These are phyloP conservation scores for Microcyclosporella mali DNA, from an alignment of 2,329 filamentous ascomycete species.

Conservation along the genomic window DNA sequence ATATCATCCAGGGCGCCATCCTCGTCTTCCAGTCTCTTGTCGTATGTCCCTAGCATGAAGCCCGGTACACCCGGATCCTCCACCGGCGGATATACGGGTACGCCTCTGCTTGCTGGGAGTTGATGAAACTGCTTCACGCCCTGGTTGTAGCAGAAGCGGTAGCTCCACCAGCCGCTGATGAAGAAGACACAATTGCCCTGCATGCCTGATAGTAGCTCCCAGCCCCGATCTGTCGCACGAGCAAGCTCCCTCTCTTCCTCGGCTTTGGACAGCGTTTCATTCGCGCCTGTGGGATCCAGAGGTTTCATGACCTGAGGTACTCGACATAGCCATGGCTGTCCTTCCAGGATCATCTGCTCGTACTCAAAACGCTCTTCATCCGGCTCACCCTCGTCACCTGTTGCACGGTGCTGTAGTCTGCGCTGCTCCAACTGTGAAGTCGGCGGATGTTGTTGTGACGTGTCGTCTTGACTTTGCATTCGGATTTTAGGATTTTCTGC, in stretches of 20 bases:
- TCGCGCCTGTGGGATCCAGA: constrained; percentile 21
- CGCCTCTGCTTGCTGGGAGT: constrained; percentile 61
- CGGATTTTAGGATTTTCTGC: constrained; percentile 19
- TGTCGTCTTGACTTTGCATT: neutral
- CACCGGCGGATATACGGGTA: constrained; percentile 62
- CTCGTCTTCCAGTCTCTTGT: constrained; percentile 23
- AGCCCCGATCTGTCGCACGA: constrained; percentile 69
- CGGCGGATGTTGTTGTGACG: constrained; percentile 1
- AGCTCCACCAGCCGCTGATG: constrained; percentile 89
- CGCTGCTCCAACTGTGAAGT: constrained; percentile 19
- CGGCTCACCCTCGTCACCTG: constrained; percentile 7
- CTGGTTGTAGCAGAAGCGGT: constrained; percentile 85
- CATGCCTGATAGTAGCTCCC: constrained; percentile 72
- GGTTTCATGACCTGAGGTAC: constrained; percentile 64
- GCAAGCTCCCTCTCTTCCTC: constrained; percentile 76
- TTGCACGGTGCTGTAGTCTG: constrained; percentile 10
- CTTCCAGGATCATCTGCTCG: constrained; percentile 67
- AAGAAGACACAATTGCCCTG: constrained; percentile 77
- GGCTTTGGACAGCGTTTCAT: constrained; percentile 37
- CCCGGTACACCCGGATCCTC: constrained; percentile 70
- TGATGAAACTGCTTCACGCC: constrained; percentile 89
- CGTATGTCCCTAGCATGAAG: constrained; percentile 66
- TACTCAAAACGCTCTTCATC: constrained; percentile 41
- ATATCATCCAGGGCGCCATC: constrained; percentile 23
- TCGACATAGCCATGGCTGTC: constrained; percentile 72